Evolutionary conservation across 2,329 filamentous ascomycete genomes (phyloP).

Genomic region (Claviceps sp.): DNA sequence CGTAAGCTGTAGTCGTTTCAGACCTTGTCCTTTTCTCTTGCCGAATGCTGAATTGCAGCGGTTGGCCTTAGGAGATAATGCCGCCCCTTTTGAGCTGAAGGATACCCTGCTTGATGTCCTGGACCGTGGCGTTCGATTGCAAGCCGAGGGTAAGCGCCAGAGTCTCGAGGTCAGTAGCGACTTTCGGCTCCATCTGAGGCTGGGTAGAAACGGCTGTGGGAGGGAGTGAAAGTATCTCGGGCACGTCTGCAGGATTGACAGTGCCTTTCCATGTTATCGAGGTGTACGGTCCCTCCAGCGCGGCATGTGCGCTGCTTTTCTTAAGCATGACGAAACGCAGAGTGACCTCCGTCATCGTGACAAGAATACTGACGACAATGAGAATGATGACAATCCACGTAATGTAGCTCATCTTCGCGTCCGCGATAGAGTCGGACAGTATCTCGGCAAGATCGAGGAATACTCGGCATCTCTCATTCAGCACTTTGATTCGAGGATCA

Average conservation of each 20-base stretch:
- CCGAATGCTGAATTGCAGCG: not conserved
- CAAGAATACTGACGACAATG: conserved; percentile 79
- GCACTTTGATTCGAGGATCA: conserved; percentile 85
- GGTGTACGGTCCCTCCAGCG: conserved; percentile 6
- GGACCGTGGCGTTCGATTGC: conserved; percentile 20
- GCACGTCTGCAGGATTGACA: conserved; percentile 7
- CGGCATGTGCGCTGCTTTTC: conserved; percentile 11
- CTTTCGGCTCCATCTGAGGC: conserved; percentile 6
- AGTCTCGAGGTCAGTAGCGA: conserved; percentile 20
- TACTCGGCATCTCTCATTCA: conserved; percentile 92
- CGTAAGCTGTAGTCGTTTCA: not conserved
- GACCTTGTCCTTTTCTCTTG: not conserved
- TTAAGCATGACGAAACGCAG: conserved; percentile 67
- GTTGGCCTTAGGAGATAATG: not conserved
- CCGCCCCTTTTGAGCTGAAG: conserved; percentile 15
- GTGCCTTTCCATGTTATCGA: conserved; percentile 8
- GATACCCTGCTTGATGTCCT: conserved; percentile 22
- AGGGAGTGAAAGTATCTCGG: conserved; percentile 9
- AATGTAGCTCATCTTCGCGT: conserved; percentile 89
- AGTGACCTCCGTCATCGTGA: conserved; percentile 81
- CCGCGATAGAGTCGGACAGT: conserved; percentile 77
- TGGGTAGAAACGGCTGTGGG: conserved; percentile 2
- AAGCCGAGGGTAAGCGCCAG: conserved; percentile 22
- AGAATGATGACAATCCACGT: conserved; percentile 98
- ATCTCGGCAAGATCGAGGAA: conserved; percentile 96